Evolutionary conservation across 768 basidiomycete species (phyloP), one percentile per base, ranked within the genome.

Genomic region (Lactarius hatsudake): DNA sequence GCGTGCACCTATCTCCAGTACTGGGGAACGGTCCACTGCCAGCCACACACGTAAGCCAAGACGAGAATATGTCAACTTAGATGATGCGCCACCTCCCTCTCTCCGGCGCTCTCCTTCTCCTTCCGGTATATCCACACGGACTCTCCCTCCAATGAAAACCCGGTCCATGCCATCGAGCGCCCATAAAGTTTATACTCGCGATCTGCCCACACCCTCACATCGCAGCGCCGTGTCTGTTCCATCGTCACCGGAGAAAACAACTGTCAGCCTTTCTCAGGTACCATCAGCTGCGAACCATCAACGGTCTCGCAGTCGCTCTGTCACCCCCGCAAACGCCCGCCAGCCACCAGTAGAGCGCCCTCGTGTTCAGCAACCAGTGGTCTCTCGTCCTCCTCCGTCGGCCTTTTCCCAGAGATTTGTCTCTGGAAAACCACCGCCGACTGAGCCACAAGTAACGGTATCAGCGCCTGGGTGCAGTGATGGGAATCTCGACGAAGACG

Each of bases 21-120:
- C 42, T 23, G 54, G 58, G 28, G 65, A 61, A n/a, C 59, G 51
- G 28, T 26, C 59, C 10, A 30, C 23, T 32, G 54, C 61, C 53
- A 38, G 48, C 30, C 68, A 59, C 30, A 28, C 59, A 38, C 61
- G 58, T 36, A 60, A 17, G 26, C 12, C 59, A 26, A 59, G 42
- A 51, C 69, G 45, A 13, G 70, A 71, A 65, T 69, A 66, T 43
- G 68, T 71, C 62, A 69, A 71, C 26, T 40, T 71, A 34, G 71
- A 71, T 64, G 71, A 71, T 15, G 65, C 71, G 18, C 71, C 71
- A 20, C 71, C 71, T 7, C 65, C 65, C 23, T 70, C 71, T 53
- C 30, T 70, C 23, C 71, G 71, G 15, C 71, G 71, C 13, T 69
- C 70, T 23, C 70, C 70, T 30, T 71, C 71, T 3, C 68, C 71